Conservation (phyloP, 352 stramenopile genomes). For the Phytophthora pini region DNA sequence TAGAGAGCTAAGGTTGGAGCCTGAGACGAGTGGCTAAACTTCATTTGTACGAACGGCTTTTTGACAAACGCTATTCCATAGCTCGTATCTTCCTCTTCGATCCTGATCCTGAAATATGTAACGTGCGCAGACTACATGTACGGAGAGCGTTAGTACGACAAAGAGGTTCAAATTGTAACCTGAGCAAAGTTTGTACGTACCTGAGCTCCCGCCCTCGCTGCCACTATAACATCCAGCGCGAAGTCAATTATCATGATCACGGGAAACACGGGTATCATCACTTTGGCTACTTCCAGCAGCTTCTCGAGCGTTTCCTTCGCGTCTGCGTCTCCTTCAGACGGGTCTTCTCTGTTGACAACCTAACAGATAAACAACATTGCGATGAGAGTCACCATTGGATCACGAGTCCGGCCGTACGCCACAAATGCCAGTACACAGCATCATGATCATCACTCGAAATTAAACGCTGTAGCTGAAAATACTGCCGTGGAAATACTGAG, state of each 20-base stretch:
- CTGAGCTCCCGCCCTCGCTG: no score
- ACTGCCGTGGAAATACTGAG: conserved; percentile 33
- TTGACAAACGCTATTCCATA: no score
- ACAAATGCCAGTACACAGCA: conserved; percentile 32
- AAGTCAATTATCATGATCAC: not conserved
- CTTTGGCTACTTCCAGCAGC: conserved; percentile 16
- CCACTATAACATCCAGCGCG: no score
- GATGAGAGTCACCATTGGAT: conserved; percentile 33
- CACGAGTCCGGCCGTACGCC: conserved; percentile 32
- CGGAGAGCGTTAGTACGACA: no score
- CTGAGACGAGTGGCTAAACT: no score
- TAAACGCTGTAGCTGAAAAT: conserved; percentile 41
- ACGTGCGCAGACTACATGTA: no score
- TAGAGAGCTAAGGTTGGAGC: no score
- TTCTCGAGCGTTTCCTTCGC: conserved; percentile 29
- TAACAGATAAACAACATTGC: conserved; percentile 36
- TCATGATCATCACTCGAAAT: conserved; percentile 20
- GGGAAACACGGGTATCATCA: not conserved
- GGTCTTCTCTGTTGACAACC: conserved; percentile 20
- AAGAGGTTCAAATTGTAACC: no score
- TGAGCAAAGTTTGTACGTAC: no score
- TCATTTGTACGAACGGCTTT: no score
- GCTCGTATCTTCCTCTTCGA: no score
- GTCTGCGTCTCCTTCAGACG: conserved; percentile 4
- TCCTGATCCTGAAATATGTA: no score